Base-by-base conservation (phyloP, 2,329 filamentous ascomycete species). In the Fusarium sp. region DNA sequence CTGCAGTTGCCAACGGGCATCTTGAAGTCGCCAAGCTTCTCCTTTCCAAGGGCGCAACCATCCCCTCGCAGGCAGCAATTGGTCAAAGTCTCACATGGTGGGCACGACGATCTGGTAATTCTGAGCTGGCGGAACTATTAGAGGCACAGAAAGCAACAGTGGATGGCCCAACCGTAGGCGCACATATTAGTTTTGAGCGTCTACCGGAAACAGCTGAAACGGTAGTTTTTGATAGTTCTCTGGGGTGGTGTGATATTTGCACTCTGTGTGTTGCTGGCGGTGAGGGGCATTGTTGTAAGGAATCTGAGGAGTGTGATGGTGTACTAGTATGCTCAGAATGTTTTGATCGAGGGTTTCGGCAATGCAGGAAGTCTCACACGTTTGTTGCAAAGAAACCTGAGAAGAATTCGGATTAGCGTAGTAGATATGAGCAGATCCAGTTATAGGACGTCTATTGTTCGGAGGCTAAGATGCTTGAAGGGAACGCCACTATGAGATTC, bases 161-260 rank as follows among this genome's bases (percentile, higher is more conserved):
- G 1, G 9, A 7, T 3, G 1, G 4, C 11, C 11, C 18, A 6
- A 5, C 11, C 1, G 8, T 6, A 18, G 14, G 6, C 1, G 3
- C 9, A 9, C 15, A n/a, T 2, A 11, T 3, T 5, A 7, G 1
- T 1, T 1, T 14, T 1, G 2, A 17, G 15, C n/a, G 35, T 5
- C 5, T 17, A 0, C 0, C 5, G 0, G 4, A 7, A 0, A 4
- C 37, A 3, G 40, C 35, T 7, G 4, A 5, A 0, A 13, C 9
- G 5, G 4, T 58, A 4, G 2, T 3, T 0, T 58, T 15, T 9
- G 11, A 0, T 5, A 2, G 1, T 0, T 6, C 21, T 0, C 0
- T 2, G 1, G 6, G 0, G 0, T 58, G 54, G 21, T 57, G 55
- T 5, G 21, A 35, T 29, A 51, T 57, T 4, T 58, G 55, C 5